phyloP scores from a whole-genome alignment of 2,329 filamentous ascomycete genomes.

The Xylariales sp. region DNA sequence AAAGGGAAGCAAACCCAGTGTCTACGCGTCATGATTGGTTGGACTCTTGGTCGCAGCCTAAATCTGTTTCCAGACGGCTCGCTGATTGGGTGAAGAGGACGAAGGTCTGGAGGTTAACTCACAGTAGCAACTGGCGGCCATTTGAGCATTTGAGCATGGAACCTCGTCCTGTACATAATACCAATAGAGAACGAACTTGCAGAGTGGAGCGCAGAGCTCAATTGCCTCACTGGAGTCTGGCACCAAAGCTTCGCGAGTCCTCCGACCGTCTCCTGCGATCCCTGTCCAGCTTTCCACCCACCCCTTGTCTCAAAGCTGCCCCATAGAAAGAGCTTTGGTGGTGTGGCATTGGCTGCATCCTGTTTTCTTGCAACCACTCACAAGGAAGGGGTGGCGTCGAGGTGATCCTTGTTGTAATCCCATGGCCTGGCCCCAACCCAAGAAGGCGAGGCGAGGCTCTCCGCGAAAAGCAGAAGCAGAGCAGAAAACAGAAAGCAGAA shows the following conservation, averaged over 20 bases:
- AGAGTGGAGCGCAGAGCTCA: too few species aligned
- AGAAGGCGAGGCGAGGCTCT: constrained; percentile 1
- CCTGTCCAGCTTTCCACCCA: background rate
- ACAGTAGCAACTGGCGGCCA: too few species aligned
- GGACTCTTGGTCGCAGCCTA: background rate
- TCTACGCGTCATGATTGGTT: too few species aligned
- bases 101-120: too few species aligned
- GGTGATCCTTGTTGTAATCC: constrained; percentile 9
- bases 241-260: too few species aligned
- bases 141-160: too few species aligned
- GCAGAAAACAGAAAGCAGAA: background rate
- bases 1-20: too few species aligned
- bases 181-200: too few species aligned
- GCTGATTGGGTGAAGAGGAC: too few species aligned
- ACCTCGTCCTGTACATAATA: too few species aligned
- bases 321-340: background rate
- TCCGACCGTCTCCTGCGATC: background rate
- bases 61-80: background rate
- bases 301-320: constrained; percentile 9
- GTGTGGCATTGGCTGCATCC: background rate
- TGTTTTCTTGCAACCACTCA: constrained; percentile 8
- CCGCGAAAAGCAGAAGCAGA: background rate
- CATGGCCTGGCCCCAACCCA: too few species aligned
- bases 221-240: too few species aligned
- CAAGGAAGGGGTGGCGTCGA: constrained; percentile 10